Evolutionary conservation across 257 asterid species (phyloP).

Genomic region (Solanum pinnatisectum): DNA sequence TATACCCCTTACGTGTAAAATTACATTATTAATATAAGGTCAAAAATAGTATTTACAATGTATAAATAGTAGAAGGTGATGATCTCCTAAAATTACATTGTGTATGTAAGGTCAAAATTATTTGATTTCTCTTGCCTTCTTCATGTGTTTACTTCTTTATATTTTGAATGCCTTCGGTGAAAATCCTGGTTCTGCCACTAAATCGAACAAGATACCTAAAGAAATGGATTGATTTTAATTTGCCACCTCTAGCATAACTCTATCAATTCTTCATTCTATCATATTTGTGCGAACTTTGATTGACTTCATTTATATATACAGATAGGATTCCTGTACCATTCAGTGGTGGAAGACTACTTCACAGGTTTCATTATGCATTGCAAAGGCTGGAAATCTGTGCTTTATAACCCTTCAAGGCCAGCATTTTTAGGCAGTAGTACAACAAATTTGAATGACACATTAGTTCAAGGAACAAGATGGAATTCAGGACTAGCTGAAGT

Average conservation of each 20-base stretch:
- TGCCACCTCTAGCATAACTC: background rate
- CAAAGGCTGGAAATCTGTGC: conserved; percentile 47
- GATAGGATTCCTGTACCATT: conserved; percentile 42
- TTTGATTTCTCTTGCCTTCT: background rate
- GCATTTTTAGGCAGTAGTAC: conserved; percentile 42
- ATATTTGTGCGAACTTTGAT: background rate
- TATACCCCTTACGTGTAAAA: background rate
- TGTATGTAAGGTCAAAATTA: background rate
- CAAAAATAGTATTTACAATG: background rate
- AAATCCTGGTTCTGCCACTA: background rate
- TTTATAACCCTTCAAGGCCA: conserved; percentile 23
- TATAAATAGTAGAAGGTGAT: background rate
- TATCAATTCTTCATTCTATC: background rate
- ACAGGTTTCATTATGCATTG: conserved; percentile 42
- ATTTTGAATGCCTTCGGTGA: background rate
- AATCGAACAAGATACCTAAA: background rate
- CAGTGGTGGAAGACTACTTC: conserved; percentile 43
- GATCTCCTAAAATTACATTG: background rate
- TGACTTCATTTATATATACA: conserved; percentile 15
- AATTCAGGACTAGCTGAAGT: conserved; percentile 30
- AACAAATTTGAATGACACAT: conserved; percentile 31
- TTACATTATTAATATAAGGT: background rate
- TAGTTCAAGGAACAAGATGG: conserved; percentile 50
- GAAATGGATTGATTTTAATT: background rate
- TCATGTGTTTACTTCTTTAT: background rate